phyloP scores from a whole-genome alignment of 495 filamentous ascomycete genomes.

The Parmelia sp. region DNA sequence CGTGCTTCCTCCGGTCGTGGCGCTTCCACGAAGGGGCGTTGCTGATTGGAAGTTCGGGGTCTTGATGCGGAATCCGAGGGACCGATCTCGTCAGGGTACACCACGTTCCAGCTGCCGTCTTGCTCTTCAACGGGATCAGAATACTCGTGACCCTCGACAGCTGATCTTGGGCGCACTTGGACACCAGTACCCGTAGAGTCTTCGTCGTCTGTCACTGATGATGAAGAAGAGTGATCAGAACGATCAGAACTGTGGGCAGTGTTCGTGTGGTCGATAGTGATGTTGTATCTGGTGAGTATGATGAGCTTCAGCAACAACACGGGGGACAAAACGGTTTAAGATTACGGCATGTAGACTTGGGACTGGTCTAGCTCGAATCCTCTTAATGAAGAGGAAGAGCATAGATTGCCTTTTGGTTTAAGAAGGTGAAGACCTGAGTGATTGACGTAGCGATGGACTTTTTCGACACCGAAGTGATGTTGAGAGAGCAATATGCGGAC shows the following conservation, averaged over 20 bases:
- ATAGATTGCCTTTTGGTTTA: constrained; percentile 18
- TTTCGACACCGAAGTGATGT: background rate
- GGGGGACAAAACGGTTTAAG: background rate
- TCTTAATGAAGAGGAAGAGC: constrained; percentile 26
- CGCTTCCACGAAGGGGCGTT: constrained; percentile 31
- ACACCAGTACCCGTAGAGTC: constrained; percentile 46
- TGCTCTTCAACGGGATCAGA: constrained; percentile 48
- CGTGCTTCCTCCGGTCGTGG: constrained; percentile 40
- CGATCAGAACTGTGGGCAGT: constrained; percentile 22
- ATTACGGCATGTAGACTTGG: constrained; percentile 28
- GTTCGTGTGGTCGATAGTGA: constrained; percentile 40
- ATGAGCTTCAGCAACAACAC: constrained; percentile 13
- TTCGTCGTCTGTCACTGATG: constrained; percentile 43
- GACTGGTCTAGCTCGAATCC: constrained; percentile 23
- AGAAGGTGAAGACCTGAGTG: constrained; percentile 1
- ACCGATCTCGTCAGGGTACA: constrained; percentile 61
- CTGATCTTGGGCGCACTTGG: constrained; percentile 42
- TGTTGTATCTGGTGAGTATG: constrained; percentile 39
- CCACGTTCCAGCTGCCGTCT: constrained; percentile 40
- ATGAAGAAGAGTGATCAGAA: constrained; percentile 1
- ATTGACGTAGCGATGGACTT: background rate
- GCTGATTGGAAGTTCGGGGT: constrained; percentile 47
- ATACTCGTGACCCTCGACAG: constrained; percentile 46
- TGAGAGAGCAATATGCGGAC: background rate
- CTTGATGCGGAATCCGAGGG: constrained; percentile 79